Percentiles rank a stretch among this genome's conserved stretches.
Evolutionary conservation across 805 yeast genomes (phyloP).

Genomic region (Schwanniomyces polymorphus): DNA sequence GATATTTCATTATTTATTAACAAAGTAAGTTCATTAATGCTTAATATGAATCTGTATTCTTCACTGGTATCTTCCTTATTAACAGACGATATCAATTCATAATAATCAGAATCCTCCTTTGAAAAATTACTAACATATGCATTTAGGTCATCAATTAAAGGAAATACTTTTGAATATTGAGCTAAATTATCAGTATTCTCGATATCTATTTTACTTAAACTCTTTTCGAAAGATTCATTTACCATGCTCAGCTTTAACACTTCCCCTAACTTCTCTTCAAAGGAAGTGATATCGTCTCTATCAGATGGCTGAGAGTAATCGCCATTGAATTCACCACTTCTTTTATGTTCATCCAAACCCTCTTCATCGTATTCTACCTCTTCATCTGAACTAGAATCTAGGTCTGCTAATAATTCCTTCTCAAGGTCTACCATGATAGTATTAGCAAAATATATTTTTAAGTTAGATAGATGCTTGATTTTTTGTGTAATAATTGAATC

Average conservation of each 20-base stretch:
- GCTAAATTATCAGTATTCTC: constrained; percentile 17
- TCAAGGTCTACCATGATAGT: constrained; percentile 34
- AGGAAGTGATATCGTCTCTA: constrained; percentile 5
- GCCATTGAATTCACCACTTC: not conserved
- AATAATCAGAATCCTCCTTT: constrained; percentile 27
- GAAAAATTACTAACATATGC: constrained; percentile 17
- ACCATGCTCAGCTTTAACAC: constrained; percentile 7
- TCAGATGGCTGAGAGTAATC: not conserved
- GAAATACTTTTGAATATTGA: constrained; percentile 19
- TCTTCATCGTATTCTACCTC: constrained; percentile 9
- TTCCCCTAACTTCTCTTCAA: constrained; percentile 13
- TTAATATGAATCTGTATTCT: constrained; percentile 52
- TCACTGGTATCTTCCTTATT: constrained; percentile 27
- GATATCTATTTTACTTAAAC: constrained; percentile 19
- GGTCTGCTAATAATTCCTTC: constrained; percentile 41
- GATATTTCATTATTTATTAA: constrained; percentile 56
- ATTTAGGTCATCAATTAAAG: constrained; percentile 23
- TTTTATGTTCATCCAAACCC: constrained; percentile 5
- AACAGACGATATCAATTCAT: constrained; percentile 28
- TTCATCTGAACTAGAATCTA: constrained; percentile 25
- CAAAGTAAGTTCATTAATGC: constrained; percentile 54
- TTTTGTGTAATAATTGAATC: constrained; percentile 1
- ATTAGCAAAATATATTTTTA: not conserved
- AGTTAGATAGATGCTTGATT: not conserved
- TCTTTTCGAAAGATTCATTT: constrained; percentile 10